Conservation (phyloP, 1,139 yeast genomes). For the Yueomyces sp. region DNA sequence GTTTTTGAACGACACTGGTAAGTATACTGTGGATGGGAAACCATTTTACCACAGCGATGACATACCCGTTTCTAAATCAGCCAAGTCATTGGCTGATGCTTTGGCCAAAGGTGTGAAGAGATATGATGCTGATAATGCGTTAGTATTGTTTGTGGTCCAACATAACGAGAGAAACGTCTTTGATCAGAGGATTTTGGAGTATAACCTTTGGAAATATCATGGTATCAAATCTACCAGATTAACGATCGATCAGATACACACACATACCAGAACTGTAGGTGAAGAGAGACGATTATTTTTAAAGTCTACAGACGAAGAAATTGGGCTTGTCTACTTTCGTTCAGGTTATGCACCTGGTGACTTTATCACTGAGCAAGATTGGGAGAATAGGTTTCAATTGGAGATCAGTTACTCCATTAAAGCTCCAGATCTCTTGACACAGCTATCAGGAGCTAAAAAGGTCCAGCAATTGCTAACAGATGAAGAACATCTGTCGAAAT, state of each 20-base stretch:
- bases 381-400: constrained; percentile 63
- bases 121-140: constrained; percentile 36
- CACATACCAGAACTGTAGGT: constrained; percentile 29
- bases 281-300: constrained; percentile 36
- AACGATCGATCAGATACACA: constrained; percentile 48
- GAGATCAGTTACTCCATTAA: constrained; percentile 75
- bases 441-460: constrained; percentile 85
- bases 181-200: constrained; percentile 82
- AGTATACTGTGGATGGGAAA: constrained; percentile 31
- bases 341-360: constrained; percentile 80
- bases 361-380: constrained; percentile 46
- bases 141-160: constrained; percentile 74
- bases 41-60: constrained; percentile 29
- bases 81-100: constrained; percentile 51
- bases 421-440: constrained; percentile 82
- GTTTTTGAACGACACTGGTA: constrained; percentile 46
- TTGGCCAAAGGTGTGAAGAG: constrained; percentile 48
- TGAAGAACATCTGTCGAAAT: constrained; percentile 33
- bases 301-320: constrained; percentile 47
- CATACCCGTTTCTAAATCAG: constrained; percentile 59
- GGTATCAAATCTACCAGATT: constrained; percentile 52
- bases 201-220: constrained; percentile 43
- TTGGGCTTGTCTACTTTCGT: constrained; percentile 81
- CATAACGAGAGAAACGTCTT: constrained; percentile 77
- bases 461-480: constrained; percentile 78